Evolutionary conservation across 2,329 filamentous ascomycete species (phyloP).

Genomic region (Alternaria incomplexa): DNA sequence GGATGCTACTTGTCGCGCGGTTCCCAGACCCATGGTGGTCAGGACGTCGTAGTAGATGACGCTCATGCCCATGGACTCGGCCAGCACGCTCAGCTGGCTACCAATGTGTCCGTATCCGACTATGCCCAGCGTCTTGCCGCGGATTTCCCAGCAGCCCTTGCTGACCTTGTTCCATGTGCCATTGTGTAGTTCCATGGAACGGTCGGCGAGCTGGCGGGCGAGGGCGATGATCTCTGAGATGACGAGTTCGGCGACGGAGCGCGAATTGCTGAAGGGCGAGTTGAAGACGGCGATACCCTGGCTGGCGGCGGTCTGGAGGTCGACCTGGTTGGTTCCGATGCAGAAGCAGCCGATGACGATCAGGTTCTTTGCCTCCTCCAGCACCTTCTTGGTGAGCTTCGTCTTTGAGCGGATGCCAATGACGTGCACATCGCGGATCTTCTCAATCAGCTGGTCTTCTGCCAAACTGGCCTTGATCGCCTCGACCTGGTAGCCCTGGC

Average conservation of each 20-base stretch:
- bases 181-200: conserved; percentile 90
- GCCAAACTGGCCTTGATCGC: conserved; percentile 85
- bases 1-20: conserved; percentile 79
- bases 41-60: conserved; percentile 97
- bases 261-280: conserved; percentile 97
- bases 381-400: conserved; percentile 83
- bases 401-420: conserved; percentile 99
- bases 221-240: conserved; percentile 92
- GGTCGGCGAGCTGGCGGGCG: conserved; percentile 89
- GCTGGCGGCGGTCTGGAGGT: conserved; percentile 80
- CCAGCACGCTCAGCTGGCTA: conserved; percentile 91
- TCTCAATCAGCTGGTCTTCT: conserved; percentile 93
- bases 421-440: conserved; percentile 97
- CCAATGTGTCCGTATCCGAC: conserved; percentile 98
- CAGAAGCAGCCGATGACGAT: conserved; percentile 98
- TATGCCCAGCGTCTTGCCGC: conserved; percentile 95
- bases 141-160: conserved; percentile 95
- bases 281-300: conserved; percentile 98
- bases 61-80: conserved; percentile 96
- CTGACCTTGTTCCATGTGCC: conserved; percentile 99
- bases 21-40: conserved; percentile 93
- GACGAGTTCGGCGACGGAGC: conserved; percentile 94
- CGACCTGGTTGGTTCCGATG: conserved; percentile 96
- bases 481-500: conserved; percentile 96
- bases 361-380: conserved; percentile 89